These are phyloP conservation scores for Apiospora rasikravindrae DNA, from an alignment of 2,329 filamentous ascomycete species.

Conservation along the genomic window DNA sequence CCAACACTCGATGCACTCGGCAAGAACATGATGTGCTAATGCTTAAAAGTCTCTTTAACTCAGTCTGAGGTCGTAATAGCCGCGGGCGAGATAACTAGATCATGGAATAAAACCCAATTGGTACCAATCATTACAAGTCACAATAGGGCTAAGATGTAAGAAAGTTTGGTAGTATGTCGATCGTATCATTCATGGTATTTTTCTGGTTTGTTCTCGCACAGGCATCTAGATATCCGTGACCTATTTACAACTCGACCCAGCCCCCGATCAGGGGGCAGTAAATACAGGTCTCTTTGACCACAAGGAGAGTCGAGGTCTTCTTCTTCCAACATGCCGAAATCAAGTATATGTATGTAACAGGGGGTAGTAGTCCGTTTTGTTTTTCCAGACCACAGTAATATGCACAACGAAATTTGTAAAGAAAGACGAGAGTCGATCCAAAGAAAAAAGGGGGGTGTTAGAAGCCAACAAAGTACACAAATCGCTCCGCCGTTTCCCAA, in stretches of 20 bases:
- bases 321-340: slow-evolving; percentile 1
- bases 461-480: neutral
- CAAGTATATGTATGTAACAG: slow-evolving; percentile 13
- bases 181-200: slow-evolving; percentile 16
- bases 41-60: neutral
- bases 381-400: neutral
- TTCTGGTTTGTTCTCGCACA: neutral
- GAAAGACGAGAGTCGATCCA: slow-evolving; percentile 19
- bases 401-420: slow-evolving; percentile 17
- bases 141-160: neutral
- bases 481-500: slow-evolving; percentile 5
- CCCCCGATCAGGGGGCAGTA: neutral
- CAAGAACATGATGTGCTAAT: neutral
- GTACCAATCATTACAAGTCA: neutral
- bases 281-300: neutral
- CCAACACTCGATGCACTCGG: neutral
- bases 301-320: neutral
- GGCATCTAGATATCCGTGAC: neutral
- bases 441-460: neutral
- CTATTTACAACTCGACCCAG: neutral
- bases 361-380: neutral
- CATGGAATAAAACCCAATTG: neutral
- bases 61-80: neutral
- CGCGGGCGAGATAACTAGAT: neutral
- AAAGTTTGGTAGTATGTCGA: neutral